These are phyloP conservation scores for Glycine soja DNA, from an alignment of 306 rosid genomes.

Conservation along the genomic window DNA sequence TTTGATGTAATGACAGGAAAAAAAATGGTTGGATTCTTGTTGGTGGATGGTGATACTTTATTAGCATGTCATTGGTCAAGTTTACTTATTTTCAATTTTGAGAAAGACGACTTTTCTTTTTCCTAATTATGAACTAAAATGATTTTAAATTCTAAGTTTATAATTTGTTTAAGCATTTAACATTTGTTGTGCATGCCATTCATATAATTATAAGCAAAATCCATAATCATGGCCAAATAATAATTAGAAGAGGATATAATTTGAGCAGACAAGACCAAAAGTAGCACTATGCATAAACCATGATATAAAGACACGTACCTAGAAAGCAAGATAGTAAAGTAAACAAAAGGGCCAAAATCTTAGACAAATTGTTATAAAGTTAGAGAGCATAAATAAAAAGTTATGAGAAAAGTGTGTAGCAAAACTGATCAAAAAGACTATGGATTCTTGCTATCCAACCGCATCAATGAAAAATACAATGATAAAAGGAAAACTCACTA, in stretches of 20 bases:
- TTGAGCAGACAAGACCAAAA: constrained; percentile 18
- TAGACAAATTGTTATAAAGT: constrained; percentile 43
- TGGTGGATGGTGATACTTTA: neutral
- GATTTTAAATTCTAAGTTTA: neutral
- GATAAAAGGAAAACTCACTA: constrained; percentile 6
- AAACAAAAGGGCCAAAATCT: constrained; percentile 23
- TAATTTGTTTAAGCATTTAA: neutral
- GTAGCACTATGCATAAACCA: neutral
- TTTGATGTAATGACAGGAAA: too few relatives aligned
- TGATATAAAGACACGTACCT: constrained; percentile 22
- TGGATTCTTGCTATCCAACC: constrained; percentile 41
- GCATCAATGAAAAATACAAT: constrained; percentile 1
- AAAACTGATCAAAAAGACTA: constrained; percentile 33
- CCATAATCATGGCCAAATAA: constrained; percentile 9
- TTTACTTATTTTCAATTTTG: neutral
- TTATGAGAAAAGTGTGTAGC: constrained; percentile 1
- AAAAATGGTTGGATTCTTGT: neutral
- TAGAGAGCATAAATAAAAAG: constrained; percentile 37
- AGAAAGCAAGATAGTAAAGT: constrained; percentile 38
- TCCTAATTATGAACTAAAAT: neutral
- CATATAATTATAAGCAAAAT: neutral
- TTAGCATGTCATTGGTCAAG: neutral
- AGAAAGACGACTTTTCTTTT: neutral
- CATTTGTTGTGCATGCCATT: constrained; percentile 8
- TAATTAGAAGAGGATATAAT: constrained; percentile 24